Evolutionary conservation across 805 yeast genomes (phyloP), one percentile per base, ranked within the genome.

Genomic region (Kregervanrija delftensis): DNA sequence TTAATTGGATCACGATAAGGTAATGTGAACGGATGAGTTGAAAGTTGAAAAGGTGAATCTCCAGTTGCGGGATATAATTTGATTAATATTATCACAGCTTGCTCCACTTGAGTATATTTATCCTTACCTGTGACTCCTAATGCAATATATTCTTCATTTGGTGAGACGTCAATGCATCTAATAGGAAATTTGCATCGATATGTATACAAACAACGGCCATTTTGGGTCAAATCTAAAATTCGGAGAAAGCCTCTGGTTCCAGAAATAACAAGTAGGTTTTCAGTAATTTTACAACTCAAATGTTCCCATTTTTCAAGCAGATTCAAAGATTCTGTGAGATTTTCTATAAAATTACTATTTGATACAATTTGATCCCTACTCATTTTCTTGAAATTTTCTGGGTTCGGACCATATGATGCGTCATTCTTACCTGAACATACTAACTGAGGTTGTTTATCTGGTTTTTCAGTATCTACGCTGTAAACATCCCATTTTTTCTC

Each of bases 1-100:
- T 83, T 83, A 35, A 90, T 78, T 1, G 96, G 95, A 60, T 91
- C 97, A 30, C 86, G 66, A 61, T 87, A 88, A 0, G 97, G 96
- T 41, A 86, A 71, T 0, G 95, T 83, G 31, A 89, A 63, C 10
- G 66, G 66, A 32, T 54, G 59, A 1, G 63, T 52, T 1, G 59
- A 50, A 8, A 63, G 43, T 16, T 53, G 47, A 12, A 45, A 38
- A n/a, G 43, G 36, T 13, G 46, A 41, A 30, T 16, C 33, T 6
- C 41, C 14, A 13, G 47, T 35, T 33, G 32, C 41, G 4, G 41
- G 35, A 13, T 33, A 34, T 11, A 66, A 43, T 11, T 57, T 49
- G 14, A 66, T 83, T 37, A 87, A 64, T 4, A 81, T 77, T 5
- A 88, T 74, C 53, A 87, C 74, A 3, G 95, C 89, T 57, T 85